phyloP scores from a whole-genome alignment of 208 protist genomes.

The Trypanosoma melophagium region DNA sequence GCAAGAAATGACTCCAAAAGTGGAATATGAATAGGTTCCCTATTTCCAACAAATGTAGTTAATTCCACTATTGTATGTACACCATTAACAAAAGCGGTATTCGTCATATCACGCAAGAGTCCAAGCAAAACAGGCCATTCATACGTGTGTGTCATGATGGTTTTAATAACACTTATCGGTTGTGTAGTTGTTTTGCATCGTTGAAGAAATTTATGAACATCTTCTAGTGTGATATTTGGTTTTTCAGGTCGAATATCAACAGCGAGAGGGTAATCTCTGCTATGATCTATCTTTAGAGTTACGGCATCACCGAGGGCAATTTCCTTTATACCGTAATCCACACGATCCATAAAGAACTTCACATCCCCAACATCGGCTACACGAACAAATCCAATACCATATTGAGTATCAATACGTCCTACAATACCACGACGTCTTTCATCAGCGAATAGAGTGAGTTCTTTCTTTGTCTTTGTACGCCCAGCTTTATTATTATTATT shows the following conservation, averaged over 20 bases:
- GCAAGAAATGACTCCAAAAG: conserved; percentile 68
- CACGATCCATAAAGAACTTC: conserved; percentile 83
- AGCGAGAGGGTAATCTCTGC: conserved; percentile 77
- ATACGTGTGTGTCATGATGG: conserved; percentile 72
- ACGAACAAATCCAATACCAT: conserved; percentile 76
- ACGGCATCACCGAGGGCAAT: conserved; percentile 69
- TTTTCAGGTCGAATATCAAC: conserved; percentile 78
- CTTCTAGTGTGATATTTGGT: conserved; percentile 53
- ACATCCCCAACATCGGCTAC: conserved; percentile 70
- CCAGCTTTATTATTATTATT: neutral
- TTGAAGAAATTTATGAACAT: conserved; percentile 67
- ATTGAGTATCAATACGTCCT: conserved; percentile 60
- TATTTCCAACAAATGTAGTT: conserved; percentile 81
- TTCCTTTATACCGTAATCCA: conserved; percentile 77
- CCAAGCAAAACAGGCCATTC: conserved; percentile 81
- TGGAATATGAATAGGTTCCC: conserved; percentile 78
- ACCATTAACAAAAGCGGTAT: conserved; percentile 40
- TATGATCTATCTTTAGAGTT: conserved; percentile 73
- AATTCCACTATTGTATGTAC: conserved; percentile 75
- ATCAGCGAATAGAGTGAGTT: conserved; percentile 55
- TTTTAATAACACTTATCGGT: conserved; percentile 70
- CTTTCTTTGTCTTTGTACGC: conserved; percentile 8
- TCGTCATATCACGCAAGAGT: conserved; percentile 31
- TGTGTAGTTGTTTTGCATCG: conserved; percentile 50
- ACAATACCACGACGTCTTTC: conserved; percentile 75